These are phyloP conservation scores for Hyaloscypha variabilis DNA, from an alignment of 495 filamentous ascomycete genomes.

Conservation along the genomic window DNA sequence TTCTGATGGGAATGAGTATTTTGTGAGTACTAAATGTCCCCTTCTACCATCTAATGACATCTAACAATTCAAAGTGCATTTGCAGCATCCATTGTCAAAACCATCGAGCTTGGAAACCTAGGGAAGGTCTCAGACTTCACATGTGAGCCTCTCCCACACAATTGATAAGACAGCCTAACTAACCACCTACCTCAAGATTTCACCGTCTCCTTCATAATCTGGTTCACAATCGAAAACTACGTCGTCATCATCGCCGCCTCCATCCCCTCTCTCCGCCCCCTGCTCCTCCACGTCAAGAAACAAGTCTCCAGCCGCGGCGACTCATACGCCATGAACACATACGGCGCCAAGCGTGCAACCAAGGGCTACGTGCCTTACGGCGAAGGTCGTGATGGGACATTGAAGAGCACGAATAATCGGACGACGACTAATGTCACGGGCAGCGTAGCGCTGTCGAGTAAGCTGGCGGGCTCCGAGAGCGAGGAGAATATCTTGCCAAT, in stretches of 20 bases:
- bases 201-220: slow-evolving; percentile 32
- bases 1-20: slow-evolving; percentile 23
- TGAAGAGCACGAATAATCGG: background rate
- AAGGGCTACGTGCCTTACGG: slow-evolving; percentile 17
- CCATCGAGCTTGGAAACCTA: slow-evolving; percentile 11
- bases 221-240: slow-evolving; percentile 26
- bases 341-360: background rate
- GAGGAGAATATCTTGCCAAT: slow-evolving; percentile 17
- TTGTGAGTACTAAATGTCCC: slow-evolving; percentile 6
- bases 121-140: slow-evolving; percentile 16
- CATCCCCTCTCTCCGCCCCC: slow-evolving; percentile 14
- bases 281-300: slow-evolving; percentile 18
- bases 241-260: slow-evolving; percentile 22
- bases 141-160: background rate
- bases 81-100: slow-evolving; percentile 17
- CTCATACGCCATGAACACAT: slow-evolving; percentile 8
- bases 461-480: slow-evolving; percentile 11
- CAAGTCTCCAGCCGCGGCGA: slow-evolving; percentile 14
- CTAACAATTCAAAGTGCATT: slow-evolving; percentile 18
- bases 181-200: background rate
- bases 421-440: background rate
- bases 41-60: background rate
- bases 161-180: background rate
- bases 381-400: slow-evolving; percentile 12
- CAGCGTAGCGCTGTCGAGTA: background rate